Evolutionary conservation across 2,329 filamentous ascomycete species (phyloP).

Genomic region (Gnomoniopsis smithogilvyi): DNA sequence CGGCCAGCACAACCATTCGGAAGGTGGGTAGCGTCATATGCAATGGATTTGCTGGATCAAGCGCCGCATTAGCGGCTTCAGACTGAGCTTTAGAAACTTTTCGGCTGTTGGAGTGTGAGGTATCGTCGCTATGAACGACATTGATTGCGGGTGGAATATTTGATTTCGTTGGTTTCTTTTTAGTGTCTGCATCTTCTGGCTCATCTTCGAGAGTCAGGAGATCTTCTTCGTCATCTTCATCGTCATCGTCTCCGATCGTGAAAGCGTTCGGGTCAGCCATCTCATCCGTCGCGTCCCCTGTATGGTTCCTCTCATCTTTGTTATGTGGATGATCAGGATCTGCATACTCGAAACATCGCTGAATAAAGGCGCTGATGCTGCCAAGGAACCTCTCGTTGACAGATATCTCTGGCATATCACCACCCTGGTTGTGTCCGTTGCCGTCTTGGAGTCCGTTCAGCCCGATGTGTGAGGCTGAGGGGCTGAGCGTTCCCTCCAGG

Average conservation of each 20-base stretch:
- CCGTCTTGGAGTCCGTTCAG: slow-evolving; percentile 40
- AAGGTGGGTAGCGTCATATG: slow-evolving; percentile 97
- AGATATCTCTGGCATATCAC: slow-evolving; percentile 49
- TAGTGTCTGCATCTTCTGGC: slow-evolving; percentile 31
- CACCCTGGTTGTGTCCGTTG: slow-evolving; percentile 29
- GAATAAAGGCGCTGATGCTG: slow-evolving; percentile 93
- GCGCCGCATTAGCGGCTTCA: slow-evolving; percentile 79
- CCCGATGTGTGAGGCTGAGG: slow-evolving; percentile 57
- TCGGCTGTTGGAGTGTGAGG: slow-evolving; percentile 27
- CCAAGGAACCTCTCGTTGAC: slow-evolving; percentile 86
- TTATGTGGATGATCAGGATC: slow-evolving; percentile 80
- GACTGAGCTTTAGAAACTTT: slow-evolving; percentile 62
- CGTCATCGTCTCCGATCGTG: slow-evolving; percentile 65
- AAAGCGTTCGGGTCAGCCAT: slow-evolving; percentile 53
- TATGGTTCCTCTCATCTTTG: slow-evolving; percentile 30
- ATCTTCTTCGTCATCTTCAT: slow-evolving; percentile 48
- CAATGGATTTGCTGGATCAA: slow-evolving; percentile 89
- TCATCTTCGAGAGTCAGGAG: slow-evolving; percentile 56
- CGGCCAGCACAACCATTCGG: slow-evolving; percentile 95
- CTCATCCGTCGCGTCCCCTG: slow-evolving; percentile 24
- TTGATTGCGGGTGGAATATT: slow-evolving; percentile 23
- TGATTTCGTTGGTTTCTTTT: slow-evolving; percentile 18
- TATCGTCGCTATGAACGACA: slow-evolving; percentile 18
- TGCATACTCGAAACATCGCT: slow-evolving; percentile 95
- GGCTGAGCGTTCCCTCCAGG: slow-evolving; percentile 69